These are phyloP conservation scores for Ambrosia artemisiifolia DNA, from an alignment of 129 eudicot species.

Conservation along the genomic window DNA sequence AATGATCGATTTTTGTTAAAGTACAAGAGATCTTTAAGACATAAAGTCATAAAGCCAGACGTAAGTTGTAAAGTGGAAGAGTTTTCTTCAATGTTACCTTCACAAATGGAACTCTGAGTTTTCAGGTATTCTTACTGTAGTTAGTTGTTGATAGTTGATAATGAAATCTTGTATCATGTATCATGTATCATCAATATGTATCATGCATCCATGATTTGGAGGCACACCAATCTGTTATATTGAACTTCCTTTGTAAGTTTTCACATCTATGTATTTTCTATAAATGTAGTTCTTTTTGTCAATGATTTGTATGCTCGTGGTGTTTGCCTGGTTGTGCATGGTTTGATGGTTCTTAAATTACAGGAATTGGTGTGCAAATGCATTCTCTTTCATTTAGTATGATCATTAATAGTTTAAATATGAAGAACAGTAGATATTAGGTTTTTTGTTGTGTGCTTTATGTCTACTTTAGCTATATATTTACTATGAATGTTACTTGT, in stretches of 20 bases:
- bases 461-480: not conserved
- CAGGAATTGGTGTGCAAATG: not conserved
- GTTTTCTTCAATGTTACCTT: constrained; percentile 28
- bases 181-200: not conserved
- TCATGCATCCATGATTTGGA: not conserved
- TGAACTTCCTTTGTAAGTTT: not conserved
- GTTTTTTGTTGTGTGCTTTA: not conserved
- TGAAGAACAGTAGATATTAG: not conserved
- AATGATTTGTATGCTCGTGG: constrained; percentile 13
- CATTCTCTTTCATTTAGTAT: not conserved
- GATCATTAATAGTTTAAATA: not conserved
- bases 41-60: constrained; percentile 19
- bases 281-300: constrained; percentile 22
- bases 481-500: too few species aligned
- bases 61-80: constrained; percentile 22
- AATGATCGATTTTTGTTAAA: constrained; percentile 33
- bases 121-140: constrained; percentile 35
- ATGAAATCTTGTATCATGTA: constrained; percentile 20
- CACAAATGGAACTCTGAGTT: constrained; percentile 18
- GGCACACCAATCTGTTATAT: not conserved
- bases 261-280: not conserved
- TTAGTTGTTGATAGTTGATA: constrained; percentile 18
- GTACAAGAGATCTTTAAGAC: constrained; percentile 40
- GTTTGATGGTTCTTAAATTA: constrained; percentile 1
- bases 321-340: not conserved